Conservation (phyloP, 2,329 filamentous ascomycete species). For the Colletotrichum sp. region DNA sequence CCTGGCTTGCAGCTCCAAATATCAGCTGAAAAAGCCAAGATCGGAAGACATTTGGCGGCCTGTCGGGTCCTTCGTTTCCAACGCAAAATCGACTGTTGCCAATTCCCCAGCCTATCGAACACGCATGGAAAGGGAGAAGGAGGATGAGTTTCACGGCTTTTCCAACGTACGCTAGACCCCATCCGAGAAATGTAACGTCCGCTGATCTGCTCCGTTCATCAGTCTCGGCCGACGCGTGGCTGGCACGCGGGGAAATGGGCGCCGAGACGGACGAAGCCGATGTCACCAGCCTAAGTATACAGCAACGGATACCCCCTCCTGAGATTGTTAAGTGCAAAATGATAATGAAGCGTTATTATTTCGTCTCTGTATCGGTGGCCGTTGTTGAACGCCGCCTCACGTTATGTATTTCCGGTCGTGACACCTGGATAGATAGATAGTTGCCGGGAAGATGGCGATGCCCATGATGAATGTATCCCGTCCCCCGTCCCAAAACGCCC, state of each 20-base stretch:
- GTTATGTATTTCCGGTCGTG: not conserved
- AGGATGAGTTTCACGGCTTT: not conserved
- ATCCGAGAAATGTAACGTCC: not conserved
- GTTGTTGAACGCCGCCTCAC: constrained; percentile 12
- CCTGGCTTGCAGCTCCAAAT: not conserved
- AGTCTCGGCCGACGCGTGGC: not conserved
- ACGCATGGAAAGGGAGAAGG: not conserved
- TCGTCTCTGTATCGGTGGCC: not conserved
- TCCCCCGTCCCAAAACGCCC: not conserved
- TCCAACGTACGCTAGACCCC: not conserved
- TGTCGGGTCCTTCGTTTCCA: not conserved
- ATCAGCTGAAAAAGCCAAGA: not conserved
- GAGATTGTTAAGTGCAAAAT: not conserved
- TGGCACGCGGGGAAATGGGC: constrained; percentile 5
- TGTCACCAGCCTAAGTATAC: accelerated
- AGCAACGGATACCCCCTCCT: not conserved
- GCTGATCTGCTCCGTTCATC: not conserved
- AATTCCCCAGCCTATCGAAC: not conserved
- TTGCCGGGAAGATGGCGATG: constrained; percentile 7
- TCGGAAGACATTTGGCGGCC: not conserved
- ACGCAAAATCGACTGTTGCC: not conserved
- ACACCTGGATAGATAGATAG: not conserved
- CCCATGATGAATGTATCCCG: constrained; percentile 14
- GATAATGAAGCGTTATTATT: not conserved
- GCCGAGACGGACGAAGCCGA: not conserved